A percentile compares a stretch with the other conserved stretches of the same genome.
Evolutionary conservation across 441 rosid genomes (phyloP).

Genomic region (Theobroma grandiflorum): DNA sequence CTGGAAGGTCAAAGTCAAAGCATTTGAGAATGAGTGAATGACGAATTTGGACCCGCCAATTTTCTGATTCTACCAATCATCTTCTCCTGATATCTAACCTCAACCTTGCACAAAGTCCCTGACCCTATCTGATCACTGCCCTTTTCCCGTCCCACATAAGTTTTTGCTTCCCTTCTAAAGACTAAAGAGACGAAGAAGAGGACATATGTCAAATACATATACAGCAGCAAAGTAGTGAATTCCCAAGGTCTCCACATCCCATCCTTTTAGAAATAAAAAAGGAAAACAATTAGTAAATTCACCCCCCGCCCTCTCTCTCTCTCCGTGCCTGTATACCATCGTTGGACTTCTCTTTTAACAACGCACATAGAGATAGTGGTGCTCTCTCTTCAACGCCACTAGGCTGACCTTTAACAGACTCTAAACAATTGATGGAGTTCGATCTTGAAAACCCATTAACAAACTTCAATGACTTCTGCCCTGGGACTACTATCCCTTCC

Average conservation of each 20-base stretch:
- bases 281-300: background rate
- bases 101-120: background rate
- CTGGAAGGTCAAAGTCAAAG: background rate
- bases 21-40: background rate
- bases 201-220: background rate
- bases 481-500: slow-evolving; percentile 29
- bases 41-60: background rate
- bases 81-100: background rate
- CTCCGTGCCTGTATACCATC: slow-evolving; percentile 27
- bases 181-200: slow-evolving; percentile 4
- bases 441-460: slow-evolving; percentile 69
- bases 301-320: background rate
- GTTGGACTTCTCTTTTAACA: slow-evolving; percentile 29
- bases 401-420: slow-evolving; percentile 25
- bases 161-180: slow-evolving; percentile 12
- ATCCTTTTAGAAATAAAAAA: slow-evolving; percentile 16
- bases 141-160: background rate
- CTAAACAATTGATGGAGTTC: slow-evolving; percentile 53
- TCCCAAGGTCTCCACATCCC: slow-evolving; percentile 23
- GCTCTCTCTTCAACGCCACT: slow-evolving; percentile 25
- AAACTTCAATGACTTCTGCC: slow-evolving; percentile 29
- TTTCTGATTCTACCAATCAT: background rate
- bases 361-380: background rate
- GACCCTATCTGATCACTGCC: background rate
- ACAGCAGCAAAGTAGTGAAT: slow-evolving; percentile 27